These are phyloP conservation scores for Talaromyces trachyspermus DNA, from an alignment of 495 filamentous ascomycete species.

Conservation along the genomic window DNA sequence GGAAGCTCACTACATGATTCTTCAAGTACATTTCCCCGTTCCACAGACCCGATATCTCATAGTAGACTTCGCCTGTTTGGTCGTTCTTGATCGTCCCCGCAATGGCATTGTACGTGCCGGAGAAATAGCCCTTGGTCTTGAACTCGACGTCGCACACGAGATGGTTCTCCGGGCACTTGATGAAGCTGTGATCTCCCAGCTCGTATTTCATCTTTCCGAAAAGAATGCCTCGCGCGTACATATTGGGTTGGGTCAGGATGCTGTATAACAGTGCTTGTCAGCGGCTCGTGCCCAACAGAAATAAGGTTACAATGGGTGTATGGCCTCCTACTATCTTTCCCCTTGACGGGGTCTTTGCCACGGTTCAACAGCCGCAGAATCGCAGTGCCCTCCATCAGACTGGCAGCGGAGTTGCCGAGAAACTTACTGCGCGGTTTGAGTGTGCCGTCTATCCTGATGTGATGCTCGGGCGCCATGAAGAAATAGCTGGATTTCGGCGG, in stretches of 20 bases:
- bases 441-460: slow-evolving; percentile 92
- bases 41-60: slow-evolving; percentile 88
- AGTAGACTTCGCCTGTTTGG: slow-evolving; percentile 74
- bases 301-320: no score
- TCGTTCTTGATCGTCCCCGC: slow-evolving; percentile 88
- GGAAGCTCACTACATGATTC: slow-evolving; percentile 59
- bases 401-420: slow-evolving; percentile 93
- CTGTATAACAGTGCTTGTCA: slow-evolving; percentile 39
- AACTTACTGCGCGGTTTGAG: slow-evolving; percentile 96
- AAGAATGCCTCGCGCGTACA: slow-evolving; percentile 96
- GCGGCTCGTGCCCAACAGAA: no score
- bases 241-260: slow-evolving; percentile 93
- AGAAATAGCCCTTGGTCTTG: slow-evolving; percentile 97
- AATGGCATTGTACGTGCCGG: slow-evolving; percentile 93
- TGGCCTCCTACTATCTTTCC: slow-evolving; percentile 85
- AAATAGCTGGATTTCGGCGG: slow-evolving; percentile 99
- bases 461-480: slow-evolving; percentile 92
- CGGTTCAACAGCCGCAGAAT: slow-evolving; percentile 78
- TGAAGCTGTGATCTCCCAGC: slow-evolving; percentile 90
- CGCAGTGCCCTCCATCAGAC: slow-evolving; percentile 95
- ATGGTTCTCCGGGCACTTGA: slow-evolving; percentile 82
- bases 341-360: slow-evolving; percentile 50
- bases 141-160: slow-evolving; percentile 94
- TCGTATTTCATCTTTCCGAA: slow-evolving; percentile 99
- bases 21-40: slow-evolving; percentile 89